Base-by-base conservation (phyloP, 495 filamentous ascomycete genomes). In the Neurospora tetrasperma region DNA sequence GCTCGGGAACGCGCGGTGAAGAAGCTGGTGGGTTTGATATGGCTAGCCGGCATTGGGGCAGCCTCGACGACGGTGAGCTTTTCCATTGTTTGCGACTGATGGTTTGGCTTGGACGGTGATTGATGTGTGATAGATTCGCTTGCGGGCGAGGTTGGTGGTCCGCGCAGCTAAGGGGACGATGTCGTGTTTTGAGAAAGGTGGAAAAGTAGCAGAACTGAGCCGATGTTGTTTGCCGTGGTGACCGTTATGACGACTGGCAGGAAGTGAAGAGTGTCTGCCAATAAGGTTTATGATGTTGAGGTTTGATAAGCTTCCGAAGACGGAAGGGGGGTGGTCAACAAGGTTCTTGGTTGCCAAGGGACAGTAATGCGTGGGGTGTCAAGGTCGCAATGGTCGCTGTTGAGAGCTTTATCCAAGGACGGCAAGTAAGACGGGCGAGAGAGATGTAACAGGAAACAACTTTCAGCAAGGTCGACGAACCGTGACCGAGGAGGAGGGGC, bases 1-100 rank as follows among this genome's bases (percentile, higher is more conserved):
- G 72, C 68, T 20, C 72, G 69, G 8, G 71, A 20, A 23, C 42
- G 23, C 3, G 76, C 73, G 42, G 66, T 73, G 75, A 76, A 74
- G 23, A 39, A 73, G 23, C 75, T 73, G 35, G 54, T 41, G 10
- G 75, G 40, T 11, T 74, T 76, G 71, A 78, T 76, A 71, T 73
- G 72, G 10, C 54, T 66, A 5, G 71, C 42, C 2, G 75, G 73
- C 62, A 75, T 75, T 9, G 70, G 14, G 54, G 72, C 38, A 6
- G 76, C 71, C 18, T 31, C 41, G 4, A 69, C 42, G 27, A 16
- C 8, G n/a, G 70, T 35, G 31, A 16, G 39, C 43, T 59, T 69
- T 20, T 41, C 41, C 39, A 41, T 27, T 69, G 69, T n/a, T 48
- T 70, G 70, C 6, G 31, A 38, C 27, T 40, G 43, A n/a, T 71